Evolutionary conservation across 176 grass and related monocot genomes (phyloP).

Genomic region (Musa troglodytarum): DNA sequence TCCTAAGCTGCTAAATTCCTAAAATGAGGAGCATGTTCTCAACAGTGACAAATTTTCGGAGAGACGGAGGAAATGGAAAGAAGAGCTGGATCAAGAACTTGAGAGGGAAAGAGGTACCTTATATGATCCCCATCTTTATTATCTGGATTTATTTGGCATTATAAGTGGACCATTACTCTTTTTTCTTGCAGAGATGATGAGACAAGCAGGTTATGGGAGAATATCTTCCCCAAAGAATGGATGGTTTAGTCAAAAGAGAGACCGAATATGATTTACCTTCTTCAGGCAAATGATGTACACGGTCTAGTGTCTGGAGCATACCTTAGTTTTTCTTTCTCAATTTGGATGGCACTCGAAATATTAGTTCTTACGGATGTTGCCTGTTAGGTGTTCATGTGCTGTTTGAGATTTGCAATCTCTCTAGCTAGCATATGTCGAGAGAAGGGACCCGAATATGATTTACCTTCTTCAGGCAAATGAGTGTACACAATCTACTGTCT

Average conservation of each 20-base stretch:
- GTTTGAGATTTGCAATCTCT: no score
- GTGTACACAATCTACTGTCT: neutral
- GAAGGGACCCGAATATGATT: neutral
- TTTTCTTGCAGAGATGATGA: constrained; percentile 48
- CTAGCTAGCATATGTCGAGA: no score
- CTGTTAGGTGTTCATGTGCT: no score
- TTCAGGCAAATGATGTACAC: constrained; percentile 24
- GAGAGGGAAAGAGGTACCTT: constrained; percentile 80
- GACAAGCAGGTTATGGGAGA: constrained; percentile 42
- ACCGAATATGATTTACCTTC: constrained; percentile 18
- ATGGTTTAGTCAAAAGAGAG: constrained; percentile 43
- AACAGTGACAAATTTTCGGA: constrained; percentile 60
- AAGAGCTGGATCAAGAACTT: constrained; percentile 83
- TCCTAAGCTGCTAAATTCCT: neutral
- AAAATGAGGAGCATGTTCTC: constrained; percentile 19
- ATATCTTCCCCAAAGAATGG: constrained; percentile 45
- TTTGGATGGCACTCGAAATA: no score
- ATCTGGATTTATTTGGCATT: constrained; percentile 6
- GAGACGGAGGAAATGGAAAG: constrained; percentile 81
- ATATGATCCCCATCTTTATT: neutral
- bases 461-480: neutral
- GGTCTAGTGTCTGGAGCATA: neutral
- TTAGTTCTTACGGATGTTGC: no score
- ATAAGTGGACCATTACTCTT: neutral
- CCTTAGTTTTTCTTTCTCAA: neutral